Base-by-base conservation (phyloP, 2,329 filamentous ascomycete genomes). In the Ceratocystis lukuohia region DNA sequence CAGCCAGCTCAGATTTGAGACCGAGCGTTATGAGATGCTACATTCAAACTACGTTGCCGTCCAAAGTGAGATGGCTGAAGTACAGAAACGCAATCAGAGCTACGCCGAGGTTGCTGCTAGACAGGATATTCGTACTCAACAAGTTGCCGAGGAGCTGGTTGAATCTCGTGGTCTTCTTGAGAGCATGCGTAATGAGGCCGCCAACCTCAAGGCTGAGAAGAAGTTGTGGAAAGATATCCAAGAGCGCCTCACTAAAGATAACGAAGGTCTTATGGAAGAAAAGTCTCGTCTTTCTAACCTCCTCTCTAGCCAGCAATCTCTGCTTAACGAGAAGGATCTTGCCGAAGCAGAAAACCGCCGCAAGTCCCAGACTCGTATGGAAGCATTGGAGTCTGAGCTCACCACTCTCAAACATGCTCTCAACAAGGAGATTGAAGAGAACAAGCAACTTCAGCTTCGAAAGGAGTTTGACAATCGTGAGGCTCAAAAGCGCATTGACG, bases 151-250 rank as follows among this genome's bases (percentile, higher is more conserved):
- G 75, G 93, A 99, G 71, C 82, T 97, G 5, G 86, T 97, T 8
- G 94, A 96, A 74, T 86, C 88, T 4, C 88, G 87, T 73, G 88
- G 88, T 41, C 77, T 93, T 64, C 80, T 89, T 2, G 93, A 99
- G 72, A 92, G 91, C 72, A 83, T 96, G 75, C 88, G 91, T 64
- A 91, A 91, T 70, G 94, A 99, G 74, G 91, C 87, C 65, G 87
- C 91, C 17, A 96, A 97, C 72, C 82, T 96, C 44, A 96, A 96
- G 75, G 92, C 93, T 0, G 93, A 97, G 75, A 96, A 96, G 77
- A 88, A 91, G 46, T 80, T 99, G 8, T 96, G 89, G 88, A 96
- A 94, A 77, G 90, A 88, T 66, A 96, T 96, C 44, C 92, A 97
- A 74, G 87, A 89, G 69, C 86, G 95, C 64, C 80, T 97, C 56